Evolutionary conservation across 768 basidiomycete genomes (phyloP).

Genomic region (Mycena galericulata): DNA sequence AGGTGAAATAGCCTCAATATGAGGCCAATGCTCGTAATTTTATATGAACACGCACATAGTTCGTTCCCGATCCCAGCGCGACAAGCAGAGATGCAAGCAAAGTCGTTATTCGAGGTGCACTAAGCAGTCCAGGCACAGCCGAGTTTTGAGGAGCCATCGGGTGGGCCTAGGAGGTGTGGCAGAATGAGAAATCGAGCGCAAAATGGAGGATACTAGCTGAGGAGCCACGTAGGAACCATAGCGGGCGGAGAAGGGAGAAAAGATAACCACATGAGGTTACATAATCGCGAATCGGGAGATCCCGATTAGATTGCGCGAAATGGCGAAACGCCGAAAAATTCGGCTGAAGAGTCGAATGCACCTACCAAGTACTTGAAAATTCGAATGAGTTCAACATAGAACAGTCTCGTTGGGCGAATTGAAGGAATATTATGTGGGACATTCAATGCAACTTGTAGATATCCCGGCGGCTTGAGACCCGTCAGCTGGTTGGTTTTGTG

Average conservation of each 20-base stretch:
- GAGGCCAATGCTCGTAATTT: neutral
- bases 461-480: too few species aligned
- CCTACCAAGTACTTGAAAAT: too few species aligned
- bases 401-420: too few species aligned
- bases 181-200: neutral
- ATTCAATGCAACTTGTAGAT: too few species aligned
- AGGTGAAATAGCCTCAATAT: neutral
- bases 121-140: slow-evolving; percentile 17
- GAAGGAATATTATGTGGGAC: too few species aligned
- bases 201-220: neutral
- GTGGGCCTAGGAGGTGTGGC: neutral
- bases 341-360: too few species aligned
- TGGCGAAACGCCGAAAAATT: too few species aligned
- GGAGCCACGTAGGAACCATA: slow-evolving; percentile 14
- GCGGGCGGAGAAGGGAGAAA: neutral
- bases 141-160: slow-evolving; percentile 1
- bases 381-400: too few species aligned
- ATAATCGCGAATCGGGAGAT: neutral
- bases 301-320: too few species aligned
- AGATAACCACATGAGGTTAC: slow-evolving; percentile 5
- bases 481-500: too few species aligned
- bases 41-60: slow-evolving; percentile 28
- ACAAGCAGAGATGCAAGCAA: slow-evolving; percentile 31
- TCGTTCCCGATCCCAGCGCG: slow-evolving; percentile 31
- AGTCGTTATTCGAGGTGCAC: slow-evolving; percentile 30